Evolutionary conservation across 257 asterid species (phyloP), one percentile per base, ranked within the genome.

Genomic region (Przewalskia tangutica): DNA sequence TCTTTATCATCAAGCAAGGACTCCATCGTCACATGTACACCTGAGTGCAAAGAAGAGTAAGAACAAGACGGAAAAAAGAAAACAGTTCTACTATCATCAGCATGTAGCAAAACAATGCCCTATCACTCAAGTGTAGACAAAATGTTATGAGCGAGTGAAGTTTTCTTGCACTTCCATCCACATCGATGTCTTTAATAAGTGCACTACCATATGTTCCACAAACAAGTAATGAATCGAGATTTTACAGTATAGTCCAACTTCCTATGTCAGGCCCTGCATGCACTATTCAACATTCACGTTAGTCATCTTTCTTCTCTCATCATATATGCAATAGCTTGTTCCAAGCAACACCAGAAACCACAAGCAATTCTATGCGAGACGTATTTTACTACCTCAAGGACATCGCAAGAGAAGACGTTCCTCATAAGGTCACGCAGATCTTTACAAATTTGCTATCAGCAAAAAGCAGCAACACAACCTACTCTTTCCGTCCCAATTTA

Each of bases 21-120:
- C 90, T 94, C 99, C 78, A 95, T 10, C 27, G 97, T 92, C 82
- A 94, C 97, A 55, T 95, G 99, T 38, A 85, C 95, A 64, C 99
- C 99, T 94, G 92, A 55, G 70, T 17, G 34, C 73, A 71, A 51
- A 8, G 54, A 77, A 2, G 55, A 12, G 46, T 48, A 66, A 51
- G 10, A 48, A 73, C 60, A 73, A 73, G 6, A 20, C 11, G 6
- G 38, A 1, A 3, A 73, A 20, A 68, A 8, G 11, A 36, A 65
- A 36, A 34, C 7, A 70, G 8, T 42, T 44, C n/a, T 18, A 46
- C 58, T 9, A 18, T 44, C 56, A 40, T 70, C 56, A 70, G 18
- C n/a, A 44, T 70, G 38, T 18, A 44, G 6, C 38, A 70, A 70
- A 70, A 70, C 42, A 38, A 1, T 11, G 38, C 34, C 46, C 18